Conservation (phyloP, 768 basidiomycete species). For the Tulasnella sp. region DNA sequence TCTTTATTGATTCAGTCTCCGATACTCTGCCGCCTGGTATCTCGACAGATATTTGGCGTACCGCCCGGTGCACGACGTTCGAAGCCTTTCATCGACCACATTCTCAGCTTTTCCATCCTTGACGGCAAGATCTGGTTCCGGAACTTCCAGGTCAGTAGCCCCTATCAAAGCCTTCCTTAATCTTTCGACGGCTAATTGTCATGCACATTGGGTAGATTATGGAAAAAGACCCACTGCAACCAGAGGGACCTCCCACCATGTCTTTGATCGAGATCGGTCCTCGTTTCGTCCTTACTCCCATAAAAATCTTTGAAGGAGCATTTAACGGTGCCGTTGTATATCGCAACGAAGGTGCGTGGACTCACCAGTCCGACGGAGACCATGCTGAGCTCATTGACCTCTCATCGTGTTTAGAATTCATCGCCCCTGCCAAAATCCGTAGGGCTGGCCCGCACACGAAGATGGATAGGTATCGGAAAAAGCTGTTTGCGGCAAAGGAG, state of each 20-base stretch:
- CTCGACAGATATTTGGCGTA: slow-evolving; percentile 83
- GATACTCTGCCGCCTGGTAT: neutral
- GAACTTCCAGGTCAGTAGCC: slow-evolving; percentile 77
- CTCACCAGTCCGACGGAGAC: neutral
- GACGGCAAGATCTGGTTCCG: slow-evolving; percentile 99
- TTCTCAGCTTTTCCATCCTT: slow-evolving; percentile 90
- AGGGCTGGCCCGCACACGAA: slow-evolving; percentile 59
- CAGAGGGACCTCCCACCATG: slow-evolving; percentile 74
- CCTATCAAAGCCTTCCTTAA: neutral
- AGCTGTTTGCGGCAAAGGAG: slow-evolving; percentile 73
- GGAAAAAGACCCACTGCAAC: slow-evolving; percentile 87
- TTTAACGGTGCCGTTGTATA: slow-evolving; percentile 93
- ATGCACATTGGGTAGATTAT: slow-evolving; percentile 51
- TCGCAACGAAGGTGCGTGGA: slow-evolving; percentile 76
- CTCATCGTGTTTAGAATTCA: slow-evolving; percentile 59
- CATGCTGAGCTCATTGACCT: slow-evolving; percentile 5
- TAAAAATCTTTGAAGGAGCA: slow-evolving; percentile 96
- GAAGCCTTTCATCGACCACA: slow-evolving; percentile 97
- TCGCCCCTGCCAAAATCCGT: slow-evolving; percentile 77
- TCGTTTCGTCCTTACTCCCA: slow-evolving; percentile 92
- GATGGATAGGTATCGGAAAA: slow-evolving; percentile 70
- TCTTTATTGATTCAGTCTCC: neutral
- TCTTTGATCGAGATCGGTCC: slow-evolving; percentile 96
- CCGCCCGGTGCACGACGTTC: slow-evolving; percentile 82
- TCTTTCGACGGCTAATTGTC: neutral